Base-by-base conservation (phyloP, 2,329 filamentous ascomycete genomes). In the Nothopassalora personata region DNA sequence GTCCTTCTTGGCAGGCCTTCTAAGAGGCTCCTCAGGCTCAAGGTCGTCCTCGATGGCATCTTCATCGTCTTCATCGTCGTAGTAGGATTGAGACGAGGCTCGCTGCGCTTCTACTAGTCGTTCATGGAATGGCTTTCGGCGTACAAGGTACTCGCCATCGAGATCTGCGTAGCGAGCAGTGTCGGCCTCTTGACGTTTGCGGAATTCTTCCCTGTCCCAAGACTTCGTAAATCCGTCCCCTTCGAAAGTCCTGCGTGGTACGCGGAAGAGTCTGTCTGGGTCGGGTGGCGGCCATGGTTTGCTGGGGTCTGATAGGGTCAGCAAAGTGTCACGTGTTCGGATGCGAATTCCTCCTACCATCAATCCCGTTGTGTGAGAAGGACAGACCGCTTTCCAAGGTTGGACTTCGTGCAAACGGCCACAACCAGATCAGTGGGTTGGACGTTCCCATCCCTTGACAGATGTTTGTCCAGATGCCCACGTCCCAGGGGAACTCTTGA, bases 401-500 rank as follows among this genome's bases (percentile, higher is more conserved):
- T 1, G 81, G 81, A 27, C 81, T 82, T 4, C 72, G 64, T 0
- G 85, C 80, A 45, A 91, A 79, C 0, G 90, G 90, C 65, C 84
- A 82, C 58, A 90, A 75, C 90, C 90, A 94, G 6, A 80, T 70
- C 0, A 91, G 64, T 0, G 83, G 72, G 69, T 90, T 91, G 7
- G 70, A 64, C 0, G 83, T 86, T 4, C 89, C 88, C 87, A 94
- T 92, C 15, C 86, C 87, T 69, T 90, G 86, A 15, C 81, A 80
- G 70, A 93, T 80, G 72, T 95, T 95, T 36, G 76, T 72, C 76
- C 84, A 91, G 66, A 94, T 78, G 53, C 88, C 89, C 48, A 93
- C 75, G 68, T 95, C 90, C 74, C 91, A 94, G 0, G 90, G 90
- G 66, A 91, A 94, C 72, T 93, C 88, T 67, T 92, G 83, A 55